A percentile compares a stretch with the other conserved stretches of the same genome.
phyloP scores from a whole-genome alignment of 345 rosid genomes.

The Salix viminalis region DNA sequence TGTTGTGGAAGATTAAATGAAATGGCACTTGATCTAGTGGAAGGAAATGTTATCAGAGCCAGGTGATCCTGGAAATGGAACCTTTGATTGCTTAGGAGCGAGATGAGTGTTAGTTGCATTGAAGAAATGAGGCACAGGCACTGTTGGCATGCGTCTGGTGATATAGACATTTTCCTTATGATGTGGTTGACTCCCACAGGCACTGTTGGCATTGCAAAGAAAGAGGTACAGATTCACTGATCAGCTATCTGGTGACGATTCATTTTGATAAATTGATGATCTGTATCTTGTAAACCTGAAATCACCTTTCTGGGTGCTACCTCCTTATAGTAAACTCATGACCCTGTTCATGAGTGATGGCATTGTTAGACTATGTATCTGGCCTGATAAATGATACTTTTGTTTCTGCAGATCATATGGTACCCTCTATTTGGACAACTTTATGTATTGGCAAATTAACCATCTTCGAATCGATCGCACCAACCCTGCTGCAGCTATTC shows the following conservation, averaged over 20 bases:
- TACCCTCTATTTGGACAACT: slow-evolving; percentile 57
- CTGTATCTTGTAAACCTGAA: background rate
- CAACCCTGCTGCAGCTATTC: slow-evolving; percentile 38
- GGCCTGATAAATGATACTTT: background rate
- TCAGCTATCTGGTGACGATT: background rate
- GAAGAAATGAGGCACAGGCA: too few species aligned
- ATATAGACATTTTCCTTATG: slow-evolving; percentile 45
- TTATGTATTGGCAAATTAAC: slow-evolving; percentile 38
- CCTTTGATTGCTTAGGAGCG: too few species aligned
- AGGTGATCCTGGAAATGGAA: too few species aligned
- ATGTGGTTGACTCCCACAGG: slow-evolving; percentile 58
- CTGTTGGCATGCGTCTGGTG: slow-evolving; percentile 24
- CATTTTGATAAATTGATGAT: background rate
- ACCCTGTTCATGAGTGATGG: background rate
- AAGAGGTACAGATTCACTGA: slow-evolving; percentile 31
- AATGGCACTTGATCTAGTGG: too few species aligned
- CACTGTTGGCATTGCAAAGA: slow-evolving; percentile 50
- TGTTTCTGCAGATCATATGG: slow-evolving; percentile 42
- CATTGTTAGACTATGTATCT: too few species aligned
- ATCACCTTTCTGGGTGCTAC: background rate
- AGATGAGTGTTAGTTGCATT: too few species aligned
- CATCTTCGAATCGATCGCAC: slow-evolving; percentile 57
- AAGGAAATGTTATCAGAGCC: too few species aligned
- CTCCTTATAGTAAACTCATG: background rate
- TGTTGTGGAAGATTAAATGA: too few species aligned